Base-by-base conservation (phyloP, 768 basidiomycete species). In the Boletus edulis region DNA sequence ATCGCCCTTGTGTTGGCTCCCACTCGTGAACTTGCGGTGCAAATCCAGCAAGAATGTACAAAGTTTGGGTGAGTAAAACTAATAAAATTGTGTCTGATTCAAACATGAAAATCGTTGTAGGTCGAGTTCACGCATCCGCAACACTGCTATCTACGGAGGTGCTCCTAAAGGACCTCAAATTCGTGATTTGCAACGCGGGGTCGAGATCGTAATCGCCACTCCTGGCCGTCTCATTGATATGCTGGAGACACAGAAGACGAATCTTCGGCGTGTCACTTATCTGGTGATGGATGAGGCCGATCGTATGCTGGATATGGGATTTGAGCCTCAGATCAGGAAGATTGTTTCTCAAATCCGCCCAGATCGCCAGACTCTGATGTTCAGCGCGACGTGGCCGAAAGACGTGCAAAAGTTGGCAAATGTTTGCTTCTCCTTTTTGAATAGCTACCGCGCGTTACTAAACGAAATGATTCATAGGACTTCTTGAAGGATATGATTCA, bases 281-380 rank as follows among this genome's bases (percentile, higher is more conserved):
- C 82, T 99, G 39, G 97, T 99, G 68, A 91, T 99, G 86, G 97
- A 99, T 67, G 97, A 99, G 74, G 97, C 97, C 43, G 97, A 99
- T 78, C 92, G 97, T 67, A 99, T 99, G 97, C 82, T 99, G 60
- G 97, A 99, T 78, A 99, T 99, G 97, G 97, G 97, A 80, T 99
- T 99, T 77, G 97, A 99, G 76, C 97, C 97, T 50, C 97, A 99
- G 72, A 98, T 99, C 69, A 83, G 95, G 69, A 98, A 98, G 77
- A 98, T 99, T 61, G 91, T 98, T 62, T 79, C 87, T 62, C 97
- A 99, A 73, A 95, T 99, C 67, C 86, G 97, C 39, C 97, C 97
- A 41, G 97, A 99, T 77, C 85, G 97, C 66, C 97, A 99, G 70
- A 99, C 97, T 1, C 81, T 98, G 62, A 97, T 99, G 87, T 99